Evolutionary conservation across 1,139 yeast species (phyloP).

Genomic region (Fermentozyma sake): DNA sequence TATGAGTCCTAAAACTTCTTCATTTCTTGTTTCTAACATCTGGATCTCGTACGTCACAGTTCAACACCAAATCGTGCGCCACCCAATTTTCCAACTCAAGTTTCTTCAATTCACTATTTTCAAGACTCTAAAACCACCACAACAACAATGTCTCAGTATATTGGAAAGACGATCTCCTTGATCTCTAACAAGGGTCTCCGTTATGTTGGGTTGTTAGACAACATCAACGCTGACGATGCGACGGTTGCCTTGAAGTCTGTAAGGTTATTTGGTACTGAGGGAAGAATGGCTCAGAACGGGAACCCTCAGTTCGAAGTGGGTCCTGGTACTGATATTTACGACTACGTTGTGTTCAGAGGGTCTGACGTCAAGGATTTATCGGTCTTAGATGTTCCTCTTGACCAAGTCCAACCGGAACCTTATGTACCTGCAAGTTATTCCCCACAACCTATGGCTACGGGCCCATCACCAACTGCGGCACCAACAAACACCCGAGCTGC

Average conservation of each 20-base stretch:
- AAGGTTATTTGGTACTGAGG: slow-evolving; percentile 89
- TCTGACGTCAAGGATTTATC: slow-evolving; percentile 87
- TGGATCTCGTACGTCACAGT: no score
- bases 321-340: slow-evolving; percentile 70
- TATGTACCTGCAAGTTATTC: slow-evolving; percentile 9
- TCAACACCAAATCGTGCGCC: no score
- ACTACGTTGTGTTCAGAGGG: slow-evolving; percentile 83
- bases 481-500: slow-evolving; percentile 3
- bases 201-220: slow-evolving; percentile 83
- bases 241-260: slow-evolving; percentile 84
- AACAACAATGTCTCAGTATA: slow-evolving; percentile 67
- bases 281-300: slow-evolving; percentile 57
- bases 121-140: slow-evolving; percentile 1
- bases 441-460: slow-evolving; percentile 10
- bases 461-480: slow-evolving; percentile 17
- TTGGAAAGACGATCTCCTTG: slow-evolving; percentile 89
- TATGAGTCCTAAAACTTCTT: no score
- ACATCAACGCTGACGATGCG: slow-evolving; percentile 85
- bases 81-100: no score
- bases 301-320: slow-evolving; percentile 71
- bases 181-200: slow-evolving; percentile 84
- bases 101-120: no score
- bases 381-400: slow-evolving; percentile 67
- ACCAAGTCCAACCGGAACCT: slow-evolving; percentile 44
- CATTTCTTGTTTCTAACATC: no score